Percentiles rank a stretch among this genome's conserved stretches.
Conservation (phyloP, 805 yeast genomes). For the Metschnikowia drakensbergensis region DNA sequence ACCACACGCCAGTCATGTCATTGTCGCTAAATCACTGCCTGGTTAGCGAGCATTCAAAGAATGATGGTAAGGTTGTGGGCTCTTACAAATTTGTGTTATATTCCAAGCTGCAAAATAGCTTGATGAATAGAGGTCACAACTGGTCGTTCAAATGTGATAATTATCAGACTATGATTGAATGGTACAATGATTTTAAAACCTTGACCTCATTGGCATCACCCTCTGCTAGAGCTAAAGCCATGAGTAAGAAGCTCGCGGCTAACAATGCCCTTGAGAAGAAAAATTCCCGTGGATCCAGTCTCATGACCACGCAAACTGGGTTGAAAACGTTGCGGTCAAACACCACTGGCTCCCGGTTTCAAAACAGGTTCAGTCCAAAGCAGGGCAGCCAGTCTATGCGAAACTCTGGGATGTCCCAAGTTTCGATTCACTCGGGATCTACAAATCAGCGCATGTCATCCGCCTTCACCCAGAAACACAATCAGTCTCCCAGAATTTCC, state of each 20-base stretch:
- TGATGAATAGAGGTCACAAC: conserved; percentile 78
- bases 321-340: conserved; percentile 10
- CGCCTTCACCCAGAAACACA: conserved; percentile 33
- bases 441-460: conserved; percentile 31
- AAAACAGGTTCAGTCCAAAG: conserved; percentile 7
- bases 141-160: conserved; percentile 94
- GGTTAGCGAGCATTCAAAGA: conserved; percentile 77
- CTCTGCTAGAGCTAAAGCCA: conserved; percentile 47
- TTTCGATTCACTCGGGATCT: conserved; percentile 15
- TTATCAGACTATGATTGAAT: conserved; percentile 70
- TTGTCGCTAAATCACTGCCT: conserved; percentile 73
- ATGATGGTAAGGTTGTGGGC: conserved; percentile 53
- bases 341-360: conserved; percentile 6
- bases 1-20: conserved; percentile 79
- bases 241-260: conserved; percentile 23
- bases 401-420: conserved; percentile 9
- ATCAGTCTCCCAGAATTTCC: conserved; percentile 33
- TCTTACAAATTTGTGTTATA: conserved; percentile 75
- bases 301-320: conserved; percentile 13
- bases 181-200: conserved; percentile 77
- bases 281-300: conserved; percentile 13
- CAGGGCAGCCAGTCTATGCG: conserved; percentile 1
- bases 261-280: conserved; percentile 7
- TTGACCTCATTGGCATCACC: conserved; percentile 64
- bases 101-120: conserved; percentile 66